phyloP scores from a whole-genome alignment of 2,329 filamentous ascomycete genomes.

The Xylaria sp. region DNA sequence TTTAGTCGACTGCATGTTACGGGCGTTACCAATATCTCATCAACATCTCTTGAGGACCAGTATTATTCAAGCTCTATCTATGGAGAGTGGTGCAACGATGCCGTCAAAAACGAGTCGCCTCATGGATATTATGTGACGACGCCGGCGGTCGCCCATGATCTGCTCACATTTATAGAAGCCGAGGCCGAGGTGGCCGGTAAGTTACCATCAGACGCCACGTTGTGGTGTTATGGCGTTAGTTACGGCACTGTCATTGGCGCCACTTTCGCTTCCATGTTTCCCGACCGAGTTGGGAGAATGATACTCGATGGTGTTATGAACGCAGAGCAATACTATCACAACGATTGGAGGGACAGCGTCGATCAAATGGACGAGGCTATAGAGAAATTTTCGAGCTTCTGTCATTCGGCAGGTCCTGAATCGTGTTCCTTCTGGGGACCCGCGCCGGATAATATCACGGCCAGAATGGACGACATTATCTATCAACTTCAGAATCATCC shows the following conservation, averaged over 20 bases:
- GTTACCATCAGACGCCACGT: conserved; percentile 44
- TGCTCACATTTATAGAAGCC: conserved; percentile 49
- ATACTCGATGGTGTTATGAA: conserved; percentile 50
- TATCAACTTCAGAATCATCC: conserved; percentile 45
- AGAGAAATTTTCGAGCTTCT: conserved; percentile 26
- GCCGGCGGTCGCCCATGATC: conserved; percentile 47
- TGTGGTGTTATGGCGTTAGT: conserved; percentile 44
- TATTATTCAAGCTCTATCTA: conserved; percentile 50
- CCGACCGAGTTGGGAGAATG: conserved; percentile 53
- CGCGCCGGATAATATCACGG: conserved; percentile 44
- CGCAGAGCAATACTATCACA: conserved; percentile 29
- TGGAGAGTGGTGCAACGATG: conserved; percentile 51
- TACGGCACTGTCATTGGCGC: conserved; percentile 50
- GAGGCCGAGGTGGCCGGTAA: conserved; percentile 44
- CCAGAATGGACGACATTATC: conserved; percentile 45
- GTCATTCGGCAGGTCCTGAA: conserved; percentile 42
- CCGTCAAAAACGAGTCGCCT: conserved; percentile 43
- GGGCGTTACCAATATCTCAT: conserved; percentile 47
- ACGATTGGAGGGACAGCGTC: conserved; percentile 27
- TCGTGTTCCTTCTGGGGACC: conserved; percentile 49
- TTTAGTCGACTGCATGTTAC: conserved; percentile 46
- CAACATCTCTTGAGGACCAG: conserved; percentile 47
- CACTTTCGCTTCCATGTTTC: conserved; percentile 54
- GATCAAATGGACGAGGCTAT: conserved; percentile 34
- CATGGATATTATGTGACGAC: conserved; percentile 51